These are phyloP conservation scores for Cutaneotrichosporon mucoides DNA, from an alignment of 1,284 basidiomycete genomes.

Conservation along the genomic window DNA sequence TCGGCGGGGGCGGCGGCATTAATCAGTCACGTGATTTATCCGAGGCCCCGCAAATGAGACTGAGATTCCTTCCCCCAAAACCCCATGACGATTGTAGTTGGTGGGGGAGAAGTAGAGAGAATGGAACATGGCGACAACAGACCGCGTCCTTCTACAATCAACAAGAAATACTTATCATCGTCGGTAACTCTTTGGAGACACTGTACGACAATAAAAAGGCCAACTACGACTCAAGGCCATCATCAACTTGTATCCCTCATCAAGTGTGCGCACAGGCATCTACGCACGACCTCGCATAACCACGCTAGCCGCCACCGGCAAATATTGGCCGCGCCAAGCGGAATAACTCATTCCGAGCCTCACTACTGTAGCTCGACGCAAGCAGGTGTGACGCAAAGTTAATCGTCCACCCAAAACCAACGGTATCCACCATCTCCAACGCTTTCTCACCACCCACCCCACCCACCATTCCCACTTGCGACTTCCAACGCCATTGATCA, in stretches of 20 bases:
- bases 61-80: neutral
- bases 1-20: neutral
- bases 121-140: neutral
- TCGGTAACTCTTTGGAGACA: too few relatives aligned
- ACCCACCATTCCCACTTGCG: neutral
- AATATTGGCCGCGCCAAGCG: slow-evolving; percentile 1
- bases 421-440: too few relatives aligned
- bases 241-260: too few relatives aligned
- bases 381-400: neutral
- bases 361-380: too few relatives aligned
- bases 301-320: neutral
- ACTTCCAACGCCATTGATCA: neutral
- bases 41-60: neutral
- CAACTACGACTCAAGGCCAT: too few relatives aligned
- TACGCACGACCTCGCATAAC: neutral
- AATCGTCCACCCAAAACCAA: neutral
- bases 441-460: neutral
- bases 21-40: neutral
- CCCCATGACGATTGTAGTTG: neutral
- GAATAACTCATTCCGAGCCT: neutral
- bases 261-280: neutral
- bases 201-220: too few relatives aligned
- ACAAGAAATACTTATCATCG: too few relatives aligned
- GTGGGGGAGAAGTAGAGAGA: neutral
- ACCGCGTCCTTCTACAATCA: neutral